Evolutionary conservation across 192 early-diverging fungal species (phyloP).

Genomic region (Coemansia guatemalensis): DNA sequence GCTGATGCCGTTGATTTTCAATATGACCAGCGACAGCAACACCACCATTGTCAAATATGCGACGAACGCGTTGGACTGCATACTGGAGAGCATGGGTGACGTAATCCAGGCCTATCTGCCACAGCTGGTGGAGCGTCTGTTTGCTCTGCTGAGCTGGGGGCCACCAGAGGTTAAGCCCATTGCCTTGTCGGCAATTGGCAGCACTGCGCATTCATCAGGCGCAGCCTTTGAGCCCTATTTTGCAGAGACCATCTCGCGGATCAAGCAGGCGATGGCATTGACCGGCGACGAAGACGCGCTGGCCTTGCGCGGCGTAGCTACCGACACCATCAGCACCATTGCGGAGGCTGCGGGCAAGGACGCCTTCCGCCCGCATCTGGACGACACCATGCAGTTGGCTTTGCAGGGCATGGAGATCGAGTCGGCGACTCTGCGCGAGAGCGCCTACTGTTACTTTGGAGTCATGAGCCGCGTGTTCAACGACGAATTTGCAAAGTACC

Average conservation of each 20-base stretch:
- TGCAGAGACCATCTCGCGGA: slow-evolving; percentile 63
- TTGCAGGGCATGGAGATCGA: slow-evolving; percentile 76
- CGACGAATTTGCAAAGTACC: slow-evolving; percentile 78
- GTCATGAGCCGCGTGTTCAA: slow-evolving; percentile 78
- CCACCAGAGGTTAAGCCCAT: slow-evolving; percentile 70
- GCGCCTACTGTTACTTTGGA: slow-evolving; percentile 84
- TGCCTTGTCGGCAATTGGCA: slow-evolving; percentile 83
- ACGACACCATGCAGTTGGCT: slow-evolving; percentile 73
- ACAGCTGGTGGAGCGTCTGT: slow-evolving; percentile 77
- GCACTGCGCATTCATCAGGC: slow-evolving; percentile 84
- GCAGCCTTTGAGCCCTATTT: slow-evolving; percentile 72
- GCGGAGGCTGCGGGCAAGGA: slow-evolving; percentile 87
- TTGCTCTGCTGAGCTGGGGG: slow-evolving; percentile 70
- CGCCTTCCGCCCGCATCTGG: slow-evolving; percentile 72
- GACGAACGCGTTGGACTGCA: slow-evolving; percentile 83
- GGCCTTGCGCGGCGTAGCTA: slow-evolving; percentile 80
- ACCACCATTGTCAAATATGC: slow-evolving; percentile 75
- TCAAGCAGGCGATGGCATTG: slow-evolving; percentile 72
- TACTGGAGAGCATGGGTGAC: slow-evolving; percentile 80
- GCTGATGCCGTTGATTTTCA: slow-evolving; percentile 83
- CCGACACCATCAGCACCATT: slow-evolving; percentile 79
- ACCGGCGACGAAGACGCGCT: slow-evolving; percentile 66
- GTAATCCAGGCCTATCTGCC: slow-evolving; percentile 81
- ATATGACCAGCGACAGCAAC: slow-evolving; percentile 75
- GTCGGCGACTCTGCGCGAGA: slow-evolving; percentile 75